A percentile compares a stretch with the other conserved stretches of the same genome.
phyloP scores from a whole-genome alignment of 1,284 basidiomycete species.

The Tilletia indica region DNA sequence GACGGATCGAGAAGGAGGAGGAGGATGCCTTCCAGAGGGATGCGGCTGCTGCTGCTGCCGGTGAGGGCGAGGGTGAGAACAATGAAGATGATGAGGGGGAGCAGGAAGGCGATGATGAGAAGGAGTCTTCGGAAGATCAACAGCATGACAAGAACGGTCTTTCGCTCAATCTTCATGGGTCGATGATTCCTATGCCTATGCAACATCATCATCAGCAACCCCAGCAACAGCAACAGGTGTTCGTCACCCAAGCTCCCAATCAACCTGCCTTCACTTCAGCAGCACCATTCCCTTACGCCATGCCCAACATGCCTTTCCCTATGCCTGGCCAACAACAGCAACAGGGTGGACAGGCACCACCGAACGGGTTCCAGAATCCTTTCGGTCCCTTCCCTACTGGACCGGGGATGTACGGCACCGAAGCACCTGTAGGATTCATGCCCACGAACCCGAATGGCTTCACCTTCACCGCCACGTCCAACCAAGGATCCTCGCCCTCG shows the following conservation, averaged over 20 bases:
- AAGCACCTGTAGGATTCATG: too few species aligned
- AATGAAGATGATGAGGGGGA: slow-evolving; percentile 37
- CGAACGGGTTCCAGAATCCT: neutral
- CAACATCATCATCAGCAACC: too few species aligned
- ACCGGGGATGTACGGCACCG: too few species aligned
- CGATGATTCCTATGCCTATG: too few species aligned
- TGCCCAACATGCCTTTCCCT: slow-evolving; percentile 1
- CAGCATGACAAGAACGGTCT: neutral
- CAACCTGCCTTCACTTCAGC: neutral
- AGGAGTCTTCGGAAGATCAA: slow-evolving; percentile 11
- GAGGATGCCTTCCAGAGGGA: slow-evolving; percentile 27
- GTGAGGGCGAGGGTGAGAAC: slow-evolving; percentile 36
- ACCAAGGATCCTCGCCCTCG: neutral
- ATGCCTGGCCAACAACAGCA: neutral
- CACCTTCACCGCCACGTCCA: neutral
- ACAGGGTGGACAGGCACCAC: too few species aligned
- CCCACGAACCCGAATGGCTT: neutral
- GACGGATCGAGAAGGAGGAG: slow-evolving; percentile 32
- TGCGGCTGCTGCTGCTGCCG: slow-evolving; percentile 37
- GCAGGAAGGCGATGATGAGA: slow-evolving; percentile 27
- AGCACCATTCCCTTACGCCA: neutral
- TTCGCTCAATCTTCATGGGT: neutral
- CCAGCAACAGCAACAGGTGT: neutral
- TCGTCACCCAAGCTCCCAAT: neutral
- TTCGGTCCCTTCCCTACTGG: neutral